Percentiles rank a stretch among this genome's conserved stretches.
Conservation (phyloP, 179 eudicot genomes). For the Spergularia azorica region DNA sequence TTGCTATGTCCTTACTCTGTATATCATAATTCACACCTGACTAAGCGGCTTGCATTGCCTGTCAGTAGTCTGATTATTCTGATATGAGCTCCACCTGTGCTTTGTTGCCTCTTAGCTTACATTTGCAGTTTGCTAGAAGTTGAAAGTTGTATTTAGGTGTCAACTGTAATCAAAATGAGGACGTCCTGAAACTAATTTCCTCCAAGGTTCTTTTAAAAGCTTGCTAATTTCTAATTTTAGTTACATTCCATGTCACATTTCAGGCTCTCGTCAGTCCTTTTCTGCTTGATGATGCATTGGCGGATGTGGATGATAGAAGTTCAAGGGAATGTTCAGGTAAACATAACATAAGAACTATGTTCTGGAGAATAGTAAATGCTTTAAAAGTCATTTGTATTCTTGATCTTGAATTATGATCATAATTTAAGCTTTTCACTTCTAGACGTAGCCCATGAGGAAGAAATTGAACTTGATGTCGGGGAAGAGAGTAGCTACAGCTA, state of each 20-base stretch:
- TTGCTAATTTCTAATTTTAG: not conserved
- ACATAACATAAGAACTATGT: not conserved
- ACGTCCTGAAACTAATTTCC: not conserved
- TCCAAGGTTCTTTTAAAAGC: not conserved
- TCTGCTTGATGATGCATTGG: conserved; percentile 68
- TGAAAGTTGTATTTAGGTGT: too few species aligned
- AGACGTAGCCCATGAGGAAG: conserved; percentile 34
- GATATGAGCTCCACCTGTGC: not conserved
- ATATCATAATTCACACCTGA: too few species aligned
- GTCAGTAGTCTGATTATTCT: not conserved
- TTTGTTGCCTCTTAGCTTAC: not conserved
- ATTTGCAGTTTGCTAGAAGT: too few species aligned
- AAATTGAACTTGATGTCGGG: conserved; percentile 32
- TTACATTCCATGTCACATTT: not conserved
- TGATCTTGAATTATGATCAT: not conserved
- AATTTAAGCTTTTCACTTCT: conserved; percentile 3
- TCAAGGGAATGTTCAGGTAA: conserved; percentile 53
- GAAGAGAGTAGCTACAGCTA: conserved; percentile 40
- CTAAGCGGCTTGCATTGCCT: not conserved
- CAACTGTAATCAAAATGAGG: not conserved
- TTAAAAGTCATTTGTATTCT: not conserved
- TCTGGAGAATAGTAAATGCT: not conserved
- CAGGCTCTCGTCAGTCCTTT: conserved; percentile 92
- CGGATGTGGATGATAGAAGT: conserved; percentile 43
- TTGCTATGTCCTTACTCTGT: too few species aligned